phyloP scores from a whole-genome alignment of 768 basidiomycete genomes.

The Podaxis sp. region DNA sequence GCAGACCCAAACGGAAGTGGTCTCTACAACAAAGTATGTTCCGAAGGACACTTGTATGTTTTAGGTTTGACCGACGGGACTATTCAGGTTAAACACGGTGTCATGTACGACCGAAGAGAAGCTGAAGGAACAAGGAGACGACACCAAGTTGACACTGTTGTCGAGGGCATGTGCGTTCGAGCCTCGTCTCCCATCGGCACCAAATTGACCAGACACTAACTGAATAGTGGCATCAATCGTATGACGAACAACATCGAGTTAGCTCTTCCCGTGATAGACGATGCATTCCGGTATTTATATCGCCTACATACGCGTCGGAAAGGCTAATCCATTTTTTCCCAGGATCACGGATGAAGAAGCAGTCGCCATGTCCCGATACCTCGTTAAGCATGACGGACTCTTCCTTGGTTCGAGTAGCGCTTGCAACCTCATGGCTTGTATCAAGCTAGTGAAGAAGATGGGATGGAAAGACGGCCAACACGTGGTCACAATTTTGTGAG shows the following conservation, averaged over 20 bases:
- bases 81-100: constrained; percentile 75
- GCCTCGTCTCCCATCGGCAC: background rate
- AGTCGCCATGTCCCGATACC: constrained; percentile 91
- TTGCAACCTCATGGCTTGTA: constrained; percentile 90
- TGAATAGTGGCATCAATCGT: constrained; percentile 82
- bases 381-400: constrained; percentile 86
- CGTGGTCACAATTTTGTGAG: constrained; percentile 84
- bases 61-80: background rate
- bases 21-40: constrained; percentile 80
- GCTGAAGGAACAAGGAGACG: constrained; percentile 90
- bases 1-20: constrained; percentile 95
- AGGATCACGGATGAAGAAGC: constrained; percentile 94
- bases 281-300: constrained; percentile 70
- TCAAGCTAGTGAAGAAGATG: constrained; percentile 70
- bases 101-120: constrained; percentile 93
- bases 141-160: constrained; percentile 93
- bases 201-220: background rate
- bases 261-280: constrained; percentile 80
- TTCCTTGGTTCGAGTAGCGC: constrained; percentile 97
- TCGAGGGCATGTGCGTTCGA: constrained; percentile 74
- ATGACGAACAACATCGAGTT: constrained; percentile 87
- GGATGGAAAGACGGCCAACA: constrained; percentile 65
- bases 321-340: background rate
- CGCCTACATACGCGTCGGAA: background rate
- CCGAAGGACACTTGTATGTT: background rate